Percentiles rank a stretch among this genome's conserved stretches.
phyloP scores from a whole-genome alignment of 1,139 yeast genomes.

The Kodamaea sp. region DNA sequence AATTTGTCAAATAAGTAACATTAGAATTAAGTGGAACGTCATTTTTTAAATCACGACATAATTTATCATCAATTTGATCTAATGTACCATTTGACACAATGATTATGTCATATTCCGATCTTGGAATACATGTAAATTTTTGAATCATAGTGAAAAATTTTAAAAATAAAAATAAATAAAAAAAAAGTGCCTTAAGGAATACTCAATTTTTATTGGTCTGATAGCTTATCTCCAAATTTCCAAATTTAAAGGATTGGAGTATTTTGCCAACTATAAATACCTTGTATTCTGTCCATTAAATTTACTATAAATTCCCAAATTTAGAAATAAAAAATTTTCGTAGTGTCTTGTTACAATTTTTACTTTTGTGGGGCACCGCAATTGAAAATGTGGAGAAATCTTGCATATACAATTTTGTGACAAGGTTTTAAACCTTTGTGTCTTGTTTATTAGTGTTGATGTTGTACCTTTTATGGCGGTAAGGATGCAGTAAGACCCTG shows the following conservation, averaged over 20 bases:
- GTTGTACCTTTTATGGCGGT: no score
- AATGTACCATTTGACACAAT: conserved; percentile 36
- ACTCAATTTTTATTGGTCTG: conserved; percentile 16
- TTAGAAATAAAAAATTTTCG: no score
- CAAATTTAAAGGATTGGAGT: conserved; percentile 6
- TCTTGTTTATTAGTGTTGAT: no score
- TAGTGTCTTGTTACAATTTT: no score
- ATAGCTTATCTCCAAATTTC: conserved; percentile 9
- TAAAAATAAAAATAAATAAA: neutral
- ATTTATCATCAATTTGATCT: conserved; percentile 29
- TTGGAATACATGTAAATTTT: conserved; percentile 35
- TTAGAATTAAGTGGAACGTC: conserved; percentile 27
- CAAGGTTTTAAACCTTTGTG: no score
- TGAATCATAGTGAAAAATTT: conserved; percentile 31
- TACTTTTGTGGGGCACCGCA: no score
- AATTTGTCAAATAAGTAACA: conserved; percentile 27
- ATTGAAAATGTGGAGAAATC: no score
- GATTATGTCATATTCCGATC: conserved; percentile 32
- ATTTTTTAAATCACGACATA: conserved; percentile 23
- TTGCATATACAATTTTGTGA: no score
- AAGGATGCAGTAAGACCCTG: no score
- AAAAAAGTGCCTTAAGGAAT: neutral
- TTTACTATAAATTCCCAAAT: no score
- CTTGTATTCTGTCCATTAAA: neutral
- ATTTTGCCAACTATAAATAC: conserved; percentile 3